Evolutionary conservation across 257 asterid species (phyloP), one percentile per base, ranked within the genome.

Genomic region (Fraxinus pennsylvanica): DNA sequence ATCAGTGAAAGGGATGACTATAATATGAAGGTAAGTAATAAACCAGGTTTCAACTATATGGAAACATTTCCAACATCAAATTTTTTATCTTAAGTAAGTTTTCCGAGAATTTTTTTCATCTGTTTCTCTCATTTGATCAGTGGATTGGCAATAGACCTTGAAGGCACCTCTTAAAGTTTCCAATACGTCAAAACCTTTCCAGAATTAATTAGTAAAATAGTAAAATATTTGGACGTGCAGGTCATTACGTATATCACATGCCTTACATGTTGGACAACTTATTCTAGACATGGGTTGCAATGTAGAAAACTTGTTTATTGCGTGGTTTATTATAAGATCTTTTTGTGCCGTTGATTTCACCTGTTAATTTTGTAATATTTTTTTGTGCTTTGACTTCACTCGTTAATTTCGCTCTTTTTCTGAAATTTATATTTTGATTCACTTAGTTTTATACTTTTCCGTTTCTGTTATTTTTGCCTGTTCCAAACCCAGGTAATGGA

Each of bases 1-100:
- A 86, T 96, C 78, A 88, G 97, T 0, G 99, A 96, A 87, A 87
- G 98, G 80, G 99, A 96, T 85, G 99, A 93, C 82, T 96, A 91
- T 76, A 96, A 93, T 78, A 87, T 94, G 17, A 93, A 93, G 97
- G 98, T 93, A 74, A 76, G 71, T 41, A 75, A 76, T 81, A 66
- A 32, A 57, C 67, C 78, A 71, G 57, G 71, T 76, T 79, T 78
- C 30, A 63, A 14, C 33, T 63, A 22, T 65, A 41, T 43, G 8
- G 7, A 43, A 3, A 9, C 10, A 6, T 15, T 45, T 63, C 4
- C 66, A 50, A 7, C 76, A 59, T 29, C 43, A 52, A 30, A 35
- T 54, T 38, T 61, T 17, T 47, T 14, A 74, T 30, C 32, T 57
- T 22, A 69, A 54, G 9, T 54, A 54, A 54, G 19, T 54, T 54